Evolutionary conservation across 2,329 filamentous ascomycete species (phyloP), one percentile per base, ranked within the genome.

Genomic region (Chaetomium globosum): DNA sequence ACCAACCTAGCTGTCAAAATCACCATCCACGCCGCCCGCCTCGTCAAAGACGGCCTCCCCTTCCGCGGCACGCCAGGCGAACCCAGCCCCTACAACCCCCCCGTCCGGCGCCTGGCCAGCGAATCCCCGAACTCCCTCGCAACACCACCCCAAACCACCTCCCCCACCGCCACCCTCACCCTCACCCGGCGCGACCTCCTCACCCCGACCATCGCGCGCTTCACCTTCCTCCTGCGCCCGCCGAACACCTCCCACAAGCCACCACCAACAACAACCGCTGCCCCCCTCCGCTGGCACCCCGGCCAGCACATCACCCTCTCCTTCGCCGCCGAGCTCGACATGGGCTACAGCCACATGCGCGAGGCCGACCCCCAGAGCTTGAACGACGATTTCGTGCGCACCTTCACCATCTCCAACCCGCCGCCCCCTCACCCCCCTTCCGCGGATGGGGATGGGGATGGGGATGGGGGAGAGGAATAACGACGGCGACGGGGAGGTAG

Each of bases 331-430:
- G 87, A 93, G 71, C 79, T 96, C 1, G 86, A 90, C 68, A 75
- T 81, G 12, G 92, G 92, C 0, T 96, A 92, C 75, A 85, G 83
- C 57, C 93, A 96, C 74, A 96, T 96, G 92, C 82, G 87, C 2
- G 88, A 96, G 68, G 86, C 90, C 64, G 91, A 96, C 69, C 92
- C 92, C 5, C 83, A 83, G 68, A 90, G 87, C 70, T 75, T 96
- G 19, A 97, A 96, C 71, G 92, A 96, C 73, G 92, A 97, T 74
- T 93, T 87, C 67, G 81, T 95, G 4, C 82, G 92, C 31, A 96
- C 92, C 0, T 96, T 96, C 73, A 96, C 92, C 1, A 83, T 96
- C 0, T 91, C 89, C 1, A 91, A 84, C 2, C 76, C 79, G 1
- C 85, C 87, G 0, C 69, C 85, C 0, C 65, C 73, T 1, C 65